phyloP scores from a whole-genome alignment of 805 yeast genomes.

The Candida yuanshanica region DNA sequence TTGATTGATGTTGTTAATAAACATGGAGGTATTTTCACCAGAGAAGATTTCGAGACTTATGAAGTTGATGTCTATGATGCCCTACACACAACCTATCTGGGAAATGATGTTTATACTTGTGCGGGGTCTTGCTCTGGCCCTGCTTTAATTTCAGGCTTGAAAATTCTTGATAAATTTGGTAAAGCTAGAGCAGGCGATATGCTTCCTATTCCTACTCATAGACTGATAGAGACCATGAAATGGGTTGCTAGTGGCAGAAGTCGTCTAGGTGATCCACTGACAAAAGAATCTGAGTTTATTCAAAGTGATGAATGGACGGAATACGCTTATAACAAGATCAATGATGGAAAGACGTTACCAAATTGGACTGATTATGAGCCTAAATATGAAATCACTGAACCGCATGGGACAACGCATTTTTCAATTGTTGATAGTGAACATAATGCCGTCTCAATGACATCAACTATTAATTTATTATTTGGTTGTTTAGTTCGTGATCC shows the following conservation, averaged over 20 bases:
- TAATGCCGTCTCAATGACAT: constrained; percentile 81
- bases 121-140: constrained; percentile 82
- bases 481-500: constrained; percentile 83
- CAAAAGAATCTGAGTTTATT: constrained; percentile 30
- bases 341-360: constrained; percentile 48
- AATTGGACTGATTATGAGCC: constrained; percentile 77
- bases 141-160: constrained; percentile 70
- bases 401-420: constrained; percentile 88
- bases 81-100: constrained; percentile 35
- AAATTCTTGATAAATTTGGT: constrained; percentile 48
- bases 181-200: constrained; percentile 40
- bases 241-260: constrained; percentile 88
- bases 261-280: constrained; percentile 69
- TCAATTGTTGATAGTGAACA: constrained; percentile 68
- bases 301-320: constrained; percentile 51
- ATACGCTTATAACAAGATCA: constrained; percentile 42
- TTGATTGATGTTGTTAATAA: constrained; percentile 44
- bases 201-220: constrained; percentile 48
- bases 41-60: constrained; percentile 64
- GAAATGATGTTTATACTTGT: constrained; percentile 46
- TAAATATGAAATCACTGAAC: constrained; percentile 66
- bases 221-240: constrained; percentile 81
- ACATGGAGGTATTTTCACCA: constrained; percentile 62
- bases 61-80: constrained; percentile 38
- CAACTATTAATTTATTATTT: constrained; percentile 79